Percentiles rank a stretch among this genome's conserved stretches.
Conservation (phyloP, 306 rosid species). For the Prunus dulcis region DNA sequence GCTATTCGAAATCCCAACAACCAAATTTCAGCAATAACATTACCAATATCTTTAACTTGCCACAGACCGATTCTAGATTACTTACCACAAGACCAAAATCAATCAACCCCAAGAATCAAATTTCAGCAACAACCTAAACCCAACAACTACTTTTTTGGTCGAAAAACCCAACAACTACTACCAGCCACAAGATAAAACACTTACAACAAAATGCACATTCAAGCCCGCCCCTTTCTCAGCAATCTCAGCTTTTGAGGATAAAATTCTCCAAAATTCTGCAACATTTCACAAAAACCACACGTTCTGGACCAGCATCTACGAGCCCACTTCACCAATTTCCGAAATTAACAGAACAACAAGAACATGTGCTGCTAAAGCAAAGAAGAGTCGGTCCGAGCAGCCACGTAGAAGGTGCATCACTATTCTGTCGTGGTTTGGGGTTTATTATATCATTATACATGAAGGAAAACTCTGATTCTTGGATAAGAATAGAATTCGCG, state of each 20-base stretch:
- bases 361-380: slow-evolving; percentile 5
- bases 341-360: slow-evolving; percentile 13
- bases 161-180: slow-evolving; percentile 13
- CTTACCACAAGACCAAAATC: not conserved
- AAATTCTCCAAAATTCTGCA: slow-evolving; percentile 19
- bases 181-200: not conserved
- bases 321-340: slow-evolving; percentile 29
- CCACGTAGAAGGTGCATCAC: not conserved
- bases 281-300: slow-evolving; percentile 25
- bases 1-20: not conserved
- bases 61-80: not conserved
- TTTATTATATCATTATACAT: not conserved
- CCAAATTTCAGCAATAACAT: slow-evolving; percentile 4
- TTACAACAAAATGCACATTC: slow-evolving; percentile 19
- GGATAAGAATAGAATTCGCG: slow-evolving; percentile 26
- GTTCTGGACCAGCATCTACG: slow-evolving; percentile 16
- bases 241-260: slow-evolving; percentile 16
- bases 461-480: not conserved
- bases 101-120: not conserved
- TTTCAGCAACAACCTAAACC: not conserved
- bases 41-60: not conserved
- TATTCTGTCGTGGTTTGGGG: slow-evolving; percentile 25
- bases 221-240: not conserved
- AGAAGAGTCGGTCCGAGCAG: slow-evolving; percentile 11
- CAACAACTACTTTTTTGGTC: slow-evolving; percentile 7